Percentiles rank a stretch among this genome's conserved stretches.
Conservation (phyloP, 1,284 basidiomycete genomes). For the Sporisorium sorghi region DNA sequence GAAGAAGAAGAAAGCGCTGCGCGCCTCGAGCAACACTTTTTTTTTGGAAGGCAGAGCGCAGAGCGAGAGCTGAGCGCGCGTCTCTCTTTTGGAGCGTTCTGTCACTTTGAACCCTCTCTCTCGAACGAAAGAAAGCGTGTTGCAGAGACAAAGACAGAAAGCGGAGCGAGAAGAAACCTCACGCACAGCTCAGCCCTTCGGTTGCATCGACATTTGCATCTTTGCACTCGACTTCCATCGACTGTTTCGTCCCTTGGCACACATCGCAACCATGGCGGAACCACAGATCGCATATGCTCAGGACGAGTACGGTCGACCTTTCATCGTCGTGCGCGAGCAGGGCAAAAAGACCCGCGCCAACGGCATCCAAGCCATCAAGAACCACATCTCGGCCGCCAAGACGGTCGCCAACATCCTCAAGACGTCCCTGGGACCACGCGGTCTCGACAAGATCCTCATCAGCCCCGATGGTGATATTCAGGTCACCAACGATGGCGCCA, state of each 20-base stretch:
- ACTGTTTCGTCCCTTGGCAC: slow-evolving; percentile 3
- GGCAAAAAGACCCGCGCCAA: slow-evolving; percentile 92
- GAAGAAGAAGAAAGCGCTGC: slow-evolving; percentile 33
- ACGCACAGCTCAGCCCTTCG: slow-evolving; percentile 20
- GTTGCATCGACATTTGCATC: background rate
- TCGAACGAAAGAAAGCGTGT: slow-evolving; percentile 24
- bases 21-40: slow-evolving; percentile 32
- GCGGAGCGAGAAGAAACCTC: slow-evolving; percentile 21
- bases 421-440: slow-evolving; percentile 93
- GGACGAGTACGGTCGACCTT: slow-evolving; percentile 89
- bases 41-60: background rate
- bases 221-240: slow-evolving; percentile 7
- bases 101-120: slow-evolving; percentile 21
- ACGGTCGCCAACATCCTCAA: slow-evolving; percentile 94
- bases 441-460: slow-evolving; percentile 98
- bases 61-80: slow-evolving; percentile 9
- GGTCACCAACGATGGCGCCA: slow-evolving; percentile 96
- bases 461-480: slow-evolving; percentile 98
- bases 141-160: background rate
- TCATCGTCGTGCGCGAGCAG: slow-evolving; percentile 97
- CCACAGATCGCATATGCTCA: slow-evolving; percentile 68
- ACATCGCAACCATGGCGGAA: slow-evolving; percentile 57
- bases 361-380: slow-evolving; percentile 94
- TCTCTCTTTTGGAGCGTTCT: slow-evolving; percentile 6
- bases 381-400: slow-evolving; percentile 77